Evolutionary conservation across 768 basidiomycete species (phyloP).

Genomic region (Phlegmacium glaucopus): DNA sequence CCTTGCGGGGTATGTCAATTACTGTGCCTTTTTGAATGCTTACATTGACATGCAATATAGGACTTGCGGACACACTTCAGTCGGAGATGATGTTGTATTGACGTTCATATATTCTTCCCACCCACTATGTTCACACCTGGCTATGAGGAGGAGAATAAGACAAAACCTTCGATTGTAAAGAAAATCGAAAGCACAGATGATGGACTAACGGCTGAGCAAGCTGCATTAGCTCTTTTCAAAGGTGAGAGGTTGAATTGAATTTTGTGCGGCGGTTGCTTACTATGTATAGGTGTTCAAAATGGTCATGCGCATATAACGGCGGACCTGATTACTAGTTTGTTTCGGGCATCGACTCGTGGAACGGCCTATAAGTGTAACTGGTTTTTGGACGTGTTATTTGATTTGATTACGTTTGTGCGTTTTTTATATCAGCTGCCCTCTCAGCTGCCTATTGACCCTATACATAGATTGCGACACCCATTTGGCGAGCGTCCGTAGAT

Average conservation of each 20-base stretch:
- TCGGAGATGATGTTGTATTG: constrained; percentile 79
- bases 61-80: constrained; percentile 79
- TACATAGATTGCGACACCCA: constrained; percentile 45
- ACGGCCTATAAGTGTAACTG: constrained; percentile 56
- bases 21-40: not conserved
- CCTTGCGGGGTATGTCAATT: constrained; percentile 61
- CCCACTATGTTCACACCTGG: constrained; percentile 79
- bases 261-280: not conserved
- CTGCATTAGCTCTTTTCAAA: constrained; percentile 54
- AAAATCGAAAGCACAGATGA: constrained; percentile 71
- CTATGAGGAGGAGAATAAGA: constrained; percentile 68
- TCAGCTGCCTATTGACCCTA: not conserved
- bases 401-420: constrained; percentile 45
- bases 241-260: constrained; percentile 36
- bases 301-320: constrained; percentile 74
- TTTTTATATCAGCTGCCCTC: constrained; percentile 2
- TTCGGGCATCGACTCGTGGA: constrained; percentile 67
- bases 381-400: constrained; percentile 52
- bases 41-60: constrained; percentile 32
- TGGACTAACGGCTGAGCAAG: constrained; percentile 58
- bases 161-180: constrained; percentile 71
- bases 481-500: constrained; percentile 52
- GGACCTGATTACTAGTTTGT: constrained; percentile 63
- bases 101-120: constrained; percentile 81
- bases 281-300: constrained; percentile 54